Evolutionary conservation across 768 basidiomycete genomes (phyloP).

Genomic region (Rhizopogon vinicolor): DNA sequence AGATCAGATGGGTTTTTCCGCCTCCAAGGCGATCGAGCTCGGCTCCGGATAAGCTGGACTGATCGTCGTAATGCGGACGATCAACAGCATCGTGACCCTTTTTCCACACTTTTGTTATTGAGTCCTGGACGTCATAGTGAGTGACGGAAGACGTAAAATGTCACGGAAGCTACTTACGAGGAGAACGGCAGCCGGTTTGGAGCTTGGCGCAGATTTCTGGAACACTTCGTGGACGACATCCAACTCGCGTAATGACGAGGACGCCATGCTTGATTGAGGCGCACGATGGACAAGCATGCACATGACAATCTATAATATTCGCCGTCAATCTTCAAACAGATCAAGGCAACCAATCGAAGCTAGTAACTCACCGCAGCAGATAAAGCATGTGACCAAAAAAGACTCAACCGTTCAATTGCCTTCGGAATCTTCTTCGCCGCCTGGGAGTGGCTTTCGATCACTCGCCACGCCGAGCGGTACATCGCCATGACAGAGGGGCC

Average conservation of each 20-base stretch:
- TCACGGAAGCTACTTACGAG: conserved; percentile 29
- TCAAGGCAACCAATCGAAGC: background rate
- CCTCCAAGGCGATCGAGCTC: conserved; percentile 52
- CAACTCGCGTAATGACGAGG: conserved; percentile 44
- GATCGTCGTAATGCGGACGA: conserved; percentile 19
- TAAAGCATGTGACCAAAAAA: conserved; percentile 64
- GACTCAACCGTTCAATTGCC: conserved; percentile 39
- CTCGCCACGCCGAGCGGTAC: conserved; percentile 67
- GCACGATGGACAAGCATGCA: conserved; percentile 49
- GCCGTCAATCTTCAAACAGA: background rate
- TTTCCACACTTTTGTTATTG: conserved; percentile 35
- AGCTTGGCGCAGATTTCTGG: conserved; percentile 39
- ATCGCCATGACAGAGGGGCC: conserved; percentile 67
- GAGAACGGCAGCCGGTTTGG: conserved; percentile 41
- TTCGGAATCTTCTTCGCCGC: conserved; percentile 37
- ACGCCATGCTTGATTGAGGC: conserved; percentile 43
- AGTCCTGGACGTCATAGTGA: conserved; percentile 24
- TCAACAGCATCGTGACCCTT: conserved; percentile 41
- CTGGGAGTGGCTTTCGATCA: conserved; percentile 47
- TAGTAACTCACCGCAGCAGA: conserved; percentile 53
- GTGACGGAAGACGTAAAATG: background rate
- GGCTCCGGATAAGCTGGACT: conserved; percentile 26
- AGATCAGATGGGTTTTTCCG: conserved; percentile 46
- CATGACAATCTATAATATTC: conserved; percentile 46
- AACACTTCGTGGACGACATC: conserved; percentile 41